phyloP scores from a whole-genome alignment of 192 early-diverging fungal species.

The Podila epigama region DNA sequence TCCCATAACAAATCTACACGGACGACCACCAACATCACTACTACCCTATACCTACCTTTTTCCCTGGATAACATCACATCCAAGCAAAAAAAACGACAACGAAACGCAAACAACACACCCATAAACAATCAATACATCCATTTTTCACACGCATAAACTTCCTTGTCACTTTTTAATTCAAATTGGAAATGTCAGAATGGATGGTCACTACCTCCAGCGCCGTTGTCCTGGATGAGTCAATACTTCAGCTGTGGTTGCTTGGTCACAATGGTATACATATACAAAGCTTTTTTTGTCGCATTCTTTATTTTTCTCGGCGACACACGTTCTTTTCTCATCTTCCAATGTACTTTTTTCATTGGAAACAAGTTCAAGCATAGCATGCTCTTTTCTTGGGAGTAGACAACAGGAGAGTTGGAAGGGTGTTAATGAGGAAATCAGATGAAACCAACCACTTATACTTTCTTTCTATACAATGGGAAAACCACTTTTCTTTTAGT shows the following conservation, averaged over 20 bases:
- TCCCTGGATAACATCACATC: no score
- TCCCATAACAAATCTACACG: no score
- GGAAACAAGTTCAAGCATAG: no score
- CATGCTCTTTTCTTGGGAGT: no score
- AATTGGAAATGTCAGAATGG: conserved; percentile 45
- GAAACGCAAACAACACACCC: background rate
- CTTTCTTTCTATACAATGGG: background rate
- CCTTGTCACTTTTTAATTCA: background rate
- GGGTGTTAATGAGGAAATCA: no score
- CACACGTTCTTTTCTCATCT: background rate
- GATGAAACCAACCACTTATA: background rate
- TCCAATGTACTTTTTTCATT: background rate
- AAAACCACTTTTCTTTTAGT: conserved; percentile 16
- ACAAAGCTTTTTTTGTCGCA: background rate
- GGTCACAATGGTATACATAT: conserved; percentile 30
- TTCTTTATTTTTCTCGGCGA: background rate
- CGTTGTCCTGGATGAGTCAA: conserved; percentile 48
- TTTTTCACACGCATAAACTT: background rate
- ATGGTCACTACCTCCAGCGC: conserved; percentile 46
- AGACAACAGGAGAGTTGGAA: no score
- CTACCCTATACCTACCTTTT: no score
- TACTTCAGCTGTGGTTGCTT: conserved; percentile 39
- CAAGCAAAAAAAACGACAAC: no score
- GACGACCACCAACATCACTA: no score
- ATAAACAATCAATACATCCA: background rate